Conservation (phyloP, 2,329 filamentous ascomycete genomes). For the Trichoderma simmonsii region DNA sequence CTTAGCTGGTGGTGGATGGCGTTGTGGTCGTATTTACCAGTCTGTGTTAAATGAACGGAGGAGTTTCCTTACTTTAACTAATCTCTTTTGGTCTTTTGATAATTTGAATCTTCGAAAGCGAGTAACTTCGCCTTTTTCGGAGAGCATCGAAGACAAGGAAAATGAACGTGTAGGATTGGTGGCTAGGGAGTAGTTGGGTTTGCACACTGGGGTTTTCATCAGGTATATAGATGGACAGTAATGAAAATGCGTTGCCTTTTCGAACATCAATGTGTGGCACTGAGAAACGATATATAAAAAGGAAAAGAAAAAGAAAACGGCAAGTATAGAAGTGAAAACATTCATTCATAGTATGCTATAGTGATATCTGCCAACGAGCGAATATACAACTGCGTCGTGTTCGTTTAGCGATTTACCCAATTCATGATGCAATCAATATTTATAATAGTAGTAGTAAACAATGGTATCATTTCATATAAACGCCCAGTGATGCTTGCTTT, state of each 20-base stretch:
- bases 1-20: neutral
- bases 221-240: constrained; percentile 15
- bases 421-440: neutral
- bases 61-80: neutral
- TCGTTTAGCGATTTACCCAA: neutral
- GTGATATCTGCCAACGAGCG: neutral
- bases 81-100: neutral
- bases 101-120: constrained; percentile 1
- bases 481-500: constrained; percentile 1
- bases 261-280: neutral
- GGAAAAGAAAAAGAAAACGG: too few species aligned
- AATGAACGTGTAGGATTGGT: neutral
- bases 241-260: constrained; percentile 9
- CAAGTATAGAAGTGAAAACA: neutral
- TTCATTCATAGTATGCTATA: neutral
- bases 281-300: neutral
- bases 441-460: neutral
- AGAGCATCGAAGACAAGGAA: neutral
- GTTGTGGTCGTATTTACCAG: neutral
- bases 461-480: constrained; percentile 15
- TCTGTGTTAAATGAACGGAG: neutral
- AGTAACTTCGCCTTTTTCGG: neutral
- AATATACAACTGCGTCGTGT: neutral
- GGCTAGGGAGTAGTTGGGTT: neutral
- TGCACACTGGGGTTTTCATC: neutral